phyloP scores from a whole-genome alignment of 441 rosid genomes.

The Mallotus repandus region DNA sequence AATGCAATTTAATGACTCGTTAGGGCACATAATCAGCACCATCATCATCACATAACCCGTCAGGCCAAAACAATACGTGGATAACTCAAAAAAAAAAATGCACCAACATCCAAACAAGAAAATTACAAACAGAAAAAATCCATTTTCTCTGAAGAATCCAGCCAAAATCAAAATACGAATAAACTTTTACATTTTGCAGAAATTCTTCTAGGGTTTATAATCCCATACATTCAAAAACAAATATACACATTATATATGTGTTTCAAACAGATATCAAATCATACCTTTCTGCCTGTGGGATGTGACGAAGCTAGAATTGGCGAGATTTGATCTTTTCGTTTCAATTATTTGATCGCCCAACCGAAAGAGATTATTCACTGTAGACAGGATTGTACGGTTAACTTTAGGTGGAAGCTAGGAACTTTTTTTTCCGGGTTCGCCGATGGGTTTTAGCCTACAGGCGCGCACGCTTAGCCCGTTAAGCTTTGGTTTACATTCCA shows the following conservation, averaged over 20 bases:
- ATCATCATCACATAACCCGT: too few species aligned
- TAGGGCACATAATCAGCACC: too few species aligned
- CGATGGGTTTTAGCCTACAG: neutral
- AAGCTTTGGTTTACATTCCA: conserved; percentile 7
- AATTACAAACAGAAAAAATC: neutral
- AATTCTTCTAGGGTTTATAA: conserved; percentile 10
- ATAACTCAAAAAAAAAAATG: too few species aligned
- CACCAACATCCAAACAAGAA: neutral
- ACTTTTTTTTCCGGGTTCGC: conserved; percentile 3
- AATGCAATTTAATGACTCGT: too few species aligned
- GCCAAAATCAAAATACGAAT: too few species aligned
- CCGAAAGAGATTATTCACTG: neutral
- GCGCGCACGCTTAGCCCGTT: neutral
- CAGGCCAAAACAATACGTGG: too few species aligned
- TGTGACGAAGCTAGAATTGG: neutral
- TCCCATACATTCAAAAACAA: neutral
- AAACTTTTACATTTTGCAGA: neutral
- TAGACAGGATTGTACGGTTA: neutral
- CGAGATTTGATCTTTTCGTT: neutral
- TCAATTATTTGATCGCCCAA: neutral
- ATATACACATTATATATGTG: neutral
- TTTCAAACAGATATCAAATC: neutral
- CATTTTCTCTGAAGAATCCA: neutral
- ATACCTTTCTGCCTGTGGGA: neutral
- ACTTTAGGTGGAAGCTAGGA: neutral